Conservation (phyloP, 352 stramenopile genomes). For the Globisporangium okanoganense region DNA sequence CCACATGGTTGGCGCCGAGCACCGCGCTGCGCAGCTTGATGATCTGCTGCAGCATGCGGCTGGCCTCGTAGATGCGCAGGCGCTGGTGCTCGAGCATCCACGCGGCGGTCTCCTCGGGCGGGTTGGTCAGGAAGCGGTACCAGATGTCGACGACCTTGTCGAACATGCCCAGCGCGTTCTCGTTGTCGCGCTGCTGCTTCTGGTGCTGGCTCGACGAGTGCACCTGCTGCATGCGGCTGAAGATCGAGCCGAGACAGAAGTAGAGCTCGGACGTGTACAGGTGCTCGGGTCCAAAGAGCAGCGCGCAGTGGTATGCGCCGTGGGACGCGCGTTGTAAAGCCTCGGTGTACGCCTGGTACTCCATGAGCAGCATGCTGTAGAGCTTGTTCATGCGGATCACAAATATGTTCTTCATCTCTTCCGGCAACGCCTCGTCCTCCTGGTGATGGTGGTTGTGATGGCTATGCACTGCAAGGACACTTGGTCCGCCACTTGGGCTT, state of each 20-base stretch:
- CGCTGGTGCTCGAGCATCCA: constrained; percentile 65
- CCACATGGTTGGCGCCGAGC: constrained; percentile 46
- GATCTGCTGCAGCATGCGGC: constrained; percentile 56
- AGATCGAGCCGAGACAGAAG: constrained; percentile 65
- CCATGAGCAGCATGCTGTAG: constrained; percentile 55
- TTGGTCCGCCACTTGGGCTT: not conserved
- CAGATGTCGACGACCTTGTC: constrained; percentile 82
- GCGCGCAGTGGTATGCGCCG: constrained; percentile 64
- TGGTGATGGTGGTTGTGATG: not conserved
- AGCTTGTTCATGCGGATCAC: constrained; percentile 75
- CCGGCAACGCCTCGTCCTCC: constrained; percentile 23
- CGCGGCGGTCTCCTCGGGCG: constrained; percentile 50
- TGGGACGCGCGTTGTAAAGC: constrained; percentile 59
- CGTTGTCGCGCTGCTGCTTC: constrained; percentile 18
- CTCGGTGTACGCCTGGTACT: constrained; percentile 43
- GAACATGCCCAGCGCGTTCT: constrained; percentile 63
- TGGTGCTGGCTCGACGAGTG: constrained; percentile 17
- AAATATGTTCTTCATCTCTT: constrained; percentile 60
- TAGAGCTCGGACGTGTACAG: constrained; percentile 74
- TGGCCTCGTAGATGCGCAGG: constrained; percentile 53
- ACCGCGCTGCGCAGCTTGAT: constrained; percentile 29
- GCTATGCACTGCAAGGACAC: constrained; percentile 9
- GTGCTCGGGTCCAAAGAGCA: constrained; percentile 69
- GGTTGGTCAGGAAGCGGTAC: constrained; percentile 73
- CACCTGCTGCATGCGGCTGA: constrained; percentile 43